phyloP scores from a whole-genome alignment of 2,329 filamentous ascomycete species.

The Aspergillus brunneoviolaceus region DNA sequence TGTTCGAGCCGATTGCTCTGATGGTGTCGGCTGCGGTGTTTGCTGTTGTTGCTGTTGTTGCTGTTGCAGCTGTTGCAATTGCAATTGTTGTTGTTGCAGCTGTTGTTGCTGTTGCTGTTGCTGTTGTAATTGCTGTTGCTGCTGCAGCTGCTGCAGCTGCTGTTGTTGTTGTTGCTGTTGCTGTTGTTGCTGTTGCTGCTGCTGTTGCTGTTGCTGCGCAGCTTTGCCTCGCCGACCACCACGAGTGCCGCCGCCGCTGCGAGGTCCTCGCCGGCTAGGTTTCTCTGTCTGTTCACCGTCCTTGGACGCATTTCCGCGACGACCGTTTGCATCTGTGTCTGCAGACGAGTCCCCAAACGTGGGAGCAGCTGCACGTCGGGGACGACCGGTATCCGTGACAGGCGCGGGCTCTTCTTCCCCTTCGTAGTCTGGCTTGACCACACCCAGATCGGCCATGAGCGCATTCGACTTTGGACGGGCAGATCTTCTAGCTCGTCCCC shows the following conservation, averaged over 20 bases:
- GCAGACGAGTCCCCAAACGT: conserved; percentile 46
- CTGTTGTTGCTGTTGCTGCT: conserved; percentile 18
- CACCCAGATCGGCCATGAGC: conserved; percentile 49
- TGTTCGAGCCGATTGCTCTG: conserved; percentile 11
- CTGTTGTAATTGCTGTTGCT: conserved; percentile 16
- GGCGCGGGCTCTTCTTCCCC: conserved; percentile 45
- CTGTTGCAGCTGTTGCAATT: conserved; percentile 3
- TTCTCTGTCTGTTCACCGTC: conserved; percentile 40
- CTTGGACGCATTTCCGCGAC: conserved; percentile 34
- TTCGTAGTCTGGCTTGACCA: conserved; percentile 44
- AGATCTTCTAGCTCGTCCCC: conserved; percentile 39
- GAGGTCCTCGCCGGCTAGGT: conserved; percentile 35
- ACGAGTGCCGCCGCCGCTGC: conserved; percentile 33
- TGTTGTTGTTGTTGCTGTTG: conserved; percentile 17
- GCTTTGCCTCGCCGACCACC: conserved; percentile 37
- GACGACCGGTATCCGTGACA: conserved; percentile 52
- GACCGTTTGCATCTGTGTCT: conserved; percentile 34
- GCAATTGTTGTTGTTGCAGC: conserved; percentile 19
- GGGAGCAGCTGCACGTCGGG: conserved; percentile 50
- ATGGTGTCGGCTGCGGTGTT: conserved; percentile 14
- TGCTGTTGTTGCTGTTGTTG: conserved; percentile 15
- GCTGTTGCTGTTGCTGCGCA: conserved; percentile 29
- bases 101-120: conserved; percentile 24
- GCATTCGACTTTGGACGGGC: conserved; percentile 49
- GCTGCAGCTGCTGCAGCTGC: too few relatives aligned